A percentile compares a stretch with the other conserved stretches of the same genome.
phyloP scores from a whole-genome alignment of 306 rosid genomes.

The Arachis stenosperma region DNA sequence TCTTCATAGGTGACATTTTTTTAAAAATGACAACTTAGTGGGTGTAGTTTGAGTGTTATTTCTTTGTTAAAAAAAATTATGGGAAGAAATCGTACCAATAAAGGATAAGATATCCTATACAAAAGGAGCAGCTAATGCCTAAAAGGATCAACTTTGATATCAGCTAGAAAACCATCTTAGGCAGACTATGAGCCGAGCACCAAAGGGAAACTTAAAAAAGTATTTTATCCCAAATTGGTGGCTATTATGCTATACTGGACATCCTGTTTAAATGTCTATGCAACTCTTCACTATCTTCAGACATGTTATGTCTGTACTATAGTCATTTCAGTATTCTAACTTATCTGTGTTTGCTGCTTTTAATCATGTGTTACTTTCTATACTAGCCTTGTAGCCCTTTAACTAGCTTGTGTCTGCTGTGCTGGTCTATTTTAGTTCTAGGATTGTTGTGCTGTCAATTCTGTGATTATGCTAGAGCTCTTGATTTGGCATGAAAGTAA shows the following conservation, averaged over 20 bases:
- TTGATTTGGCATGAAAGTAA: neutral
- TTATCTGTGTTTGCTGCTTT: slow-evolving; percentile 16
- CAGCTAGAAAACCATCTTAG: too few species aligned
- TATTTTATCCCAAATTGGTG: too few species aligned
- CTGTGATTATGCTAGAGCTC: slow-evolving; percentile 25
- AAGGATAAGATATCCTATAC: too few species aligned
- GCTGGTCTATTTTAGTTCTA: slow-evolving; percentile 9
- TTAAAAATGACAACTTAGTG: slow-evolving; percentile 25
- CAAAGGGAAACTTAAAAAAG: too few species aligned
- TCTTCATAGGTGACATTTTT: slow-evolving; percentile 15
- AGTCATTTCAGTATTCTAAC: slow-evolving; percentile 26
- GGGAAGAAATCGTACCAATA: too few species aligned
- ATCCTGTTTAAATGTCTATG: slow-evolving; percentile 7
- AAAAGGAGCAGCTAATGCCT: too few species aligned
- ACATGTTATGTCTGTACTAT: slow-evolving; percentile 10
- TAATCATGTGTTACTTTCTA: slow-evolving; percentile 16
- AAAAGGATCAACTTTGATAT: too few species aligned
- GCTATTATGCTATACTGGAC: neutral
- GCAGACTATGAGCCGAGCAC: too few species aligned
- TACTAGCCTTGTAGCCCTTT: neutral
- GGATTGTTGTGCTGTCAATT: slow-evolving; percentile 2
- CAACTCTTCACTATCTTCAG: slow-evolving; percentile 3
- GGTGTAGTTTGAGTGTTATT: neutral
- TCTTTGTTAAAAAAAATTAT: too few species aligned
- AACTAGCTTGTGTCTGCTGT: slow-evolving; percentile 4